Base-by-base conservation (phyloP, 805 yeast species). In the Lachancea mirantina region DNA sequence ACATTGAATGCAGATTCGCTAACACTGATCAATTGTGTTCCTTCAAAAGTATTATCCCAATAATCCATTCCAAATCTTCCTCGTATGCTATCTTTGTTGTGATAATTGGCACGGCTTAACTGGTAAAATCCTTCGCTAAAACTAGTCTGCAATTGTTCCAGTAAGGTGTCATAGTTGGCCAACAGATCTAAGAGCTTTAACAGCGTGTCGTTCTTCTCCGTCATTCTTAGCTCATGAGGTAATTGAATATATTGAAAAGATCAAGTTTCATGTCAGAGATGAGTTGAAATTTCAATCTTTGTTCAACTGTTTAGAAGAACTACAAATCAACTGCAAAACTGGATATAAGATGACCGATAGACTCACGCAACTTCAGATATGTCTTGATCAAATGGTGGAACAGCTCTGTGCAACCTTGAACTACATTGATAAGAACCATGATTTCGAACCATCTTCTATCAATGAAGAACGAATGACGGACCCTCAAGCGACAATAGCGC, bases 331-430 rank as follows among this genome's bases (percentile, higher is more conserved):
- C n/a, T n/a, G n/a, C n/a, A n/a, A n/a, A n/a, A n/a, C n/a, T n/a
- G n/a, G n/a, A 11, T 11, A 26, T 24, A 42, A 24, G 16, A 79
- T 83, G 94, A 68, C 94, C 0, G 97, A 88, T 59, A 67, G 96
- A 50, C 65, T 88, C 22, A 84, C 96, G 2, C 97, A 88, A 54
- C 68, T 88, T 15, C 97, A 88, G 50, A 70, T 83, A 27, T 84
- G 96, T 46, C 64, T 88, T 22, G 97, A 88, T 55, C 67, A 74
- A 52, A 68, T 83, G 39, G 72, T 79, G 38, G 92, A 83, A 40
- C 88, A 81, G 58, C 79, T 83, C 61, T 75, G 78, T 45, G 84
- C 89, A 2, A 76, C 92, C 2, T 61, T 82, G 32, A 78, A 79
- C 49, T 83, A 81, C 49, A 80, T 85, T 5, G 94, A 85, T 50